Evolutionary conservation across 768 basidiomycete species (phyloP), one percentile per base, ranked within the genome.

Genomic region (Russula sp.): DNA sequence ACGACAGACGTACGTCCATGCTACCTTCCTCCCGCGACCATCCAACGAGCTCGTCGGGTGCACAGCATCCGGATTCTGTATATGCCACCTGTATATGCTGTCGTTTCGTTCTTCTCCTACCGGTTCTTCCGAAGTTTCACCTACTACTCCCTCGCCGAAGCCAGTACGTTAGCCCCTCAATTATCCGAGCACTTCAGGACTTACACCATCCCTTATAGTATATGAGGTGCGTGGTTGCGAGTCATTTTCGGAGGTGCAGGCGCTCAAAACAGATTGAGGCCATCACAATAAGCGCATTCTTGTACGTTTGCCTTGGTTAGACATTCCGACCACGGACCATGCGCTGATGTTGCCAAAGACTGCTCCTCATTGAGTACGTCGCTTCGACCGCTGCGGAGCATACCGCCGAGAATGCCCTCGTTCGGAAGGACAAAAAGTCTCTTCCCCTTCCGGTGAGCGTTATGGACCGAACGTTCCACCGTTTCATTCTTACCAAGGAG

Each of bases 51-150:
- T 8, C 2, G 46, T n/a, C 43, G 16, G 36, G 53, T 32, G 13
- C 43, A 14, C 69, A 90, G 87, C 60, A 67, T 91, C n/a, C 84
- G 90, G 60, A 83, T 93, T 49, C 69, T 93, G 65, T 90, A 90
- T 67, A 89, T 93, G 90, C 90, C 91, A 2, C 82, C 84, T 1
- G 78, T 93, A 46, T 93, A 88, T 71, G 86, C 86, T 32, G 75
- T 93, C 64, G 82, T 94, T 52, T 90, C 90, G 1, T 95, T 94
- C 76, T 81, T 90, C 67, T 89, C 88, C 32, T 95, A 90, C 68
- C 83, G 92, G 1, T 94, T 76, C 75, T 94, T 90, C 76, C 82
- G 90, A 42, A 75, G 81, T 60, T 93, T 90, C 69, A 90, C 82
- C 45, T 84, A 84, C 68, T 83, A 83, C 67, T 75, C 74, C 39